Evolutionary conservation across 225 moss, liverwort and hornwort genomes (phyloP).

Genomic region (Takakia lepidozioides): DNA sequence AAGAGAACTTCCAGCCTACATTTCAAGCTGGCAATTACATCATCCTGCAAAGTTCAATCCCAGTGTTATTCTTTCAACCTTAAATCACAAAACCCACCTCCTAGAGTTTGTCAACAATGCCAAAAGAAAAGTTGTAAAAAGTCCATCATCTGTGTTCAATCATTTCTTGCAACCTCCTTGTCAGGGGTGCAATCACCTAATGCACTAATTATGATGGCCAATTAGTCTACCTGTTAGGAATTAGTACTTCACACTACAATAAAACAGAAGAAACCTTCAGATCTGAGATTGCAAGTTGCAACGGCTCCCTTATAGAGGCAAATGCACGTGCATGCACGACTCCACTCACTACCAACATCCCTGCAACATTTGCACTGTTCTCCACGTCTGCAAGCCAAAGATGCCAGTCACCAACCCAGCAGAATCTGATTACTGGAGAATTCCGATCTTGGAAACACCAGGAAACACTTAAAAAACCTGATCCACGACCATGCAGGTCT

Average conservation of each 20-base stretch:
- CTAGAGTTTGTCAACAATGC: not conserved
- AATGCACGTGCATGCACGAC: slow-evolving; percentile 75
- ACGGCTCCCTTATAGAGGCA: slow-evolving; percentile 57
- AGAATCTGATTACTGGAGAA: not conserved
- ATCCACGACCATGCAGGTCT: too few species aligned
- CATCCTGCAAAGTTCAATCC: too few species aligned
- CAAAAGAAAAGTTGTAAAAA: not conserved
- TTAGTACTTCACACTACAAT: too few species aligned
- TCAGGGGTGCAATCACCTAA: not conserved
- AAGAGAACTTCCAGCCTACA: slow-evolving; percentile 78
- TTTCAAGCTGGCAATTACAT: slow-evolving; percentile 70
- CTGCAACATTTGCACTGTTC: slow-evolving; percentile 28
- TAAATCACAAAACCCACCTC: not conserved
- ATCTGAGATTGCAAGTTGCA: slow-evolving; percentile 63
- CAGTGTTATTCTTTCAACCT: too few species aligned
- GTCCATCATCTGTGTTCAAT: not conserved
- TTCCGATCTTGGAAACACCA: not conserved
- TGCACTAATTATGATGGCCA: too few species aligned
- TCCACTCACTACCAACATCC: slow-evolving; percentile 47
- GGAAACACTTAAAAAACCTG: slow-evolving; percentile 1
- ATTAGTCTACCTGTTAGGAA: too few species aligned
- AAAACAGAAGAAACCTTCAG: slow-evolving; percentile 46
- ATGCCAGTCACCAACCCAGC: not conserved
- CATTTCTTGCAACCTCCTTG: not conserved
- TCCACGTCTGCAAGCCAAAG: slow-evolving; percentile 21